Evolutionary conservation across 768 basidiomycete genomes (phyloP), one percentile per base, ranked within the genome.

Genomic region (Postia placenta): DNA sequence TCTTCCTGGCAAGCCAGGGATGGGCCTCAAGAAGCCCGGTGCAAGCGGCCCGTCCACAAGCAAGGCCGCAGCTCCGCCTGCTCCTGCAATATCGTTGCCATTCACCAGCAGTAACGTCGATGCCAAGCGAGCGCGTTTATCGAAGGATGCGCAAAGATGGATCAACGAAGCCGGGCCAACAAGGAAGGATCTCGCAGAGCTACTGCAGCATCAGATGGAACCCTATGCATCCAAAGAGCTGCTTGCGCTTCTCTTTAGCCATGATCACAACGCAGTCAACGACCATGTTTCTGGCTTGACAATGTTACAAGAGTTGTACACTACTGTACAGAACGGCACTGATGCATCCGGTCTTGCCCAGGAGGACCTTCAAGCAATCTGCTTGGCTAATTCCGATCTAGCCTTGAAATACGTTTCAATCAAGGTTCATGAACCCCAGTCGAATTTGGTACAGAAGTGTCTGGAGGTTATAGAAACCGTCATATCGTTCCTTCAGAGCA

Each of bases 241-340:
- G 2, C 65, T 87, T 11, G 67, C 78, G 4, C 80, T 80, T 24
- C 73, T 99, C 24, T 99, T 97, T 71, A 97, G 95, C 60, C 89
- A 87, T 52, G 96, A 96, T 58, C 96, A 97, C 64, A 90, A 87
- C 56, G 91, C 93, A 5, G 85, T 97, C 55, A 94, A 92, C 58
- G 96, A 98, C 63, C 84, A 88, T 59, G 76, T 95, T 46, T 71
- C 73, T n/a, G 95, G 88, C 5, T 67, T 98, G 45, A 71, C 77
- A 5, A 74, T 70, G 42, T 73, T 98, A 19, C 76, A 81, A 46
- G 90, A 94, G 1, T 85, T 91, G 61, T 93, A 83, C 66, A 64
- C 78, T 43, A 70, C 69, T 42, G 76, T 80, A 15, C 71, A 78
- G 23, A 70, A 72, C 19, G 78, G 76, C 17, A 79, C 81, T 25